Base-by-base conservation (phyloP, 176 grass and related monocot genomes). In the Lolium multiflorum region DNA sequence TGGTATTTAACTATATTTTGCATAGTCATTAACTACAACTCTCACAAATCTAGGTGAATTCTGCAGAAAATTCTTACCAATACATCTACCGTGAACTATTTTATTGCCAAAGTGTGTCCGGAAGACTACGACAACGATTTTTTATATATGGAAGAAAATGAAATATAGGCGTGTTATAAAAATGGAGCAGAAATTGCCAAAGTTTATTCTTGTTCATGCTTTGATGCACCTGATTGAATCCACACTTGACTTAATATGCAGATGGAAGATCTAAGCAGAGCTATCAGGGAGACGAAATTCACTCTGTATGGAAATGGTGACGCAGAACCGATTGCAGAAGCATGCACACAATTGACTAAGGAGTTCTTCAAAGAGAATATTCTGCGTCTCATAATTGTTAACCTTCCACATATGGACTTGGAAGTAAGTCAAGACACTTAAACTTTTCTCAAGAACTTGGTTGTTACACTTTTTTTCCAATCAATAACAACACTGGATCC, bases 251-350 rank as follows among this genome's bases (percentile, higher is more conserved):
- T 66, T 83, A 14, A 0, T 24, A 25, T 92, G n/a, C 65, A 95
- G 93, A 86, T 95, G 83, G 26, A 3, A 7, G 90, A 92, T 51
- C 66, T 95, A 61, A 86, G 80, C 80, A 90, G 38, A 81, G 74
- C 37, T 39, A 84, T 92, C 3, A 82, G 86, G 57, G 88, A 90
- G 26, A 86, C 90, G 82, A 95, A 95, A 76, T 77, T 8, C 74
- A 90, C 90, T 83, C 93, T 95, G 4, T 95, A 90, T 31, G 93
- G 93, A 2, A 88, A 84, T 31, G 89, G 82, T 1, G 88, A 95
- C 11, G 43, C 75, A 7, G 93, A 95, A 14, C 93, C 93, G 2
- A 50, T 76, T 5, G 58, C 77, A 11, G 93, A 92, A 86, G 82
- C 85, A 46, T 92, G 93, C 46, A 46, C 43, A 1, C 74, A 86